phyloP scores from a whole-genome alignment of 352 stramenopile genomes.

The Thalassiosira pacifica region DNA sequence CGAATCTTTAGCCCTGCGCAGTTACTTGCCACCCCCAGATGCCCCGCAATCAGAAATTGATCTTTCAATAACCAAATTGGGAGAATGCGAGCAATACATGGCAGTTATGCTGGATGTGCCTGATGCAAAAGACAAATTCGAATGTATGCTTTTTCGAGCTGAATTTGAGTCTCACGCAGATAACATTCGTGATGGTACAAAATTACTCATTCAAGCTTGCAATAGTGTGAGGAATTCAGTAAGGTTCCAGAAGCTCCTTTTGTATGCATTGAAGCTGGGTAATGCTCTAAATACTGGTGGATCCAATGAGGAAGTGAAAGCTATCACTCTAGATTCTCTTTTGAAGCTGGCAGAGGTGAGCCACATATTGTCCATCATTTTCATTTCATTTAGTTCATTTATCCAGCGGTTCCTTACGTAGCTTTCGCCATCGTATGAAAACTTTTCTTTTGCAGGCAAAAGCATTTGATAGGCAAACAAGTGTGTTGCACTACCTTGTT shows the following conservation, averaged over 20 bases:
- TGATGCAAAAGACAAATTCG: constrained; percentile 63
- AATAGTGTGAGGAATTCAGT: constrained; percentile 62
- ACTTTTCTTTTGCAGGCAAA: constrained; percentile 48
- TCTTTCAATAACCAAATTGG: constrained; percentile 57
- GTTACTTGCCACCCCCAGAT: constrained; percentile 59
- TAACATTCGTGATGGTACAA: constrained; percentile 54
- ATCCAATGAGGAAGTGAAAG: constrained; percentile 53
- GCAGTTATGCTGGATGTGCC: constrained; percentile 63
- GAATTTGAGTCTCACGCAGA: constrained; percentile 59
- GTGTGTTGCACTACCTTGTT: constrained; percentile 69
- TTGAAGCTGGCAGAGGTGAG: constrained; percentile 61
- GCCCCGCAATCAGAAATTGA: constrained; percentile 62
- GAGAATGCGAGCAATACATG: constrained; percentile 69
- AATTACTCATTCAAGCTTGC: constrained; percentile 59
- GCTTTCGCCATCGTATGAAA: constrained; percentile 9
- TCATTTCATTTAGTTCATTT: neutral
- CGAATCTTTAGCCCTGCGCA: constrained; percentile 58
- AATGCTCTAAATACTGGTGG: constrained; percentile 71
- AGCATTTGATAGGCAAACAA: constrained; percentile 72
- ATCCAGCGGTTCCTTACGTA: neutral
- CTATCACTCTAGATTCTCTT: constrained; percentile 65
- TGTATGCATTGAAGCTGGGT: constrained; percentile 92
- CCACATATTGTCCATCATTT: constrained; percentile 1
- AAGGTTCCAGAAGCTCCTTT: constrained; percentile 91
- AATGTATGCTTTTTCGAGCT: constrained; percentile 64